phyloP scores from a whole-genome alignment of 148 eudicot species.

The Oxyria digyna region DNA sequence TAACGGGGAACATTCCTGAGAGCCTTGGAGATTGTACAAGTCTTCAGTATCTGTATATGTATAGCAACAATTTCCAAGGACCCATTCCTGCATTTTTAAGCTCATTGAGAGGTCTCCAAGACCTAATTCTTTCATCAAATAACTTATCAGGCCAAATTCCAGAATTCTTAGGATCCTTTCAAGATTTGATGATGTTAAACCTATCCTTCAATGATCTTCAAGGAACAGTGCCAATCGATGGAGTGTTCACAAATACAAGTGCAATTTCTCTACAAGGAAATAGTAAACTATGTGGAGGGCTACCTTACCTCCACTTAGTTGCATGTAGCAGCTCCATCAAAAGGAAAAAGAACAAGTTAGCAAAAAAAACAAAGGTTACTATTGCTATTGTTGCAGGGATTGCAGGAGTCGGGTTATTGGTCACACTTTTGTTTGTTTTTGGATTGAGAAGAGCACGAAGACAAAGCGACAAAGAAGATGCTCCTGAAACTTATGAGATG shows the following conservation, averaged over 20 bases:
- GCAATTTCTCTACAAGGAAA: slow-evolving; percentile 12
- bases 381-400: no score
- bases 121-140: slow-evolving; percentile 12
- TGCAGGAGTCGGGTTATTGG: no score
- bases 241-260: slow-evolving; percentile 10
- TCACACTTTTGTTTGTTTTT: no score
- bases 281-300: slow-evolving; percentile 16
- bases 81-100: slow-evolving; percentile 13
- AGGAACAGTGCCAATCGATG: slow-evolving; percentile 15
- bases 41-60: background rate
- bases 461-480: no score
- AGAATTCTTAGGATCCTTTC: background rate
- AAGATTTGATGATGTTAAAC: slow-evolving; percentile 6
- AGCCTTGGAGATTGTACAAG: slow-evolving; percentile 4
- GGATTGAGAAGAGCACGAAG: no score
- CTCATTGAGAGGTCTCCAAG: slow-evolving; percentile 2
- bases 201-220: slow-evolving; percentile 16
- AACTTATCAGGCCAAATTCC: slow-evolving; percentile 19
- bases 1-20: slow-evolving; percentile 12
- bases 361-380: no score
- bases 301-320: slow-evolving; percentile 8
- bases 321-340: slow-evolving; percentile 2
- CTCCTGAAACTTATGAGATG: no score
- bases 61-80: slow-evolving; percentile 10
- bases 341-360: no score